Evolutionary conservation across 2,329 filamentous ascomycete species (phyloP).

Genomic region (Eutypella sp.): DNA sequence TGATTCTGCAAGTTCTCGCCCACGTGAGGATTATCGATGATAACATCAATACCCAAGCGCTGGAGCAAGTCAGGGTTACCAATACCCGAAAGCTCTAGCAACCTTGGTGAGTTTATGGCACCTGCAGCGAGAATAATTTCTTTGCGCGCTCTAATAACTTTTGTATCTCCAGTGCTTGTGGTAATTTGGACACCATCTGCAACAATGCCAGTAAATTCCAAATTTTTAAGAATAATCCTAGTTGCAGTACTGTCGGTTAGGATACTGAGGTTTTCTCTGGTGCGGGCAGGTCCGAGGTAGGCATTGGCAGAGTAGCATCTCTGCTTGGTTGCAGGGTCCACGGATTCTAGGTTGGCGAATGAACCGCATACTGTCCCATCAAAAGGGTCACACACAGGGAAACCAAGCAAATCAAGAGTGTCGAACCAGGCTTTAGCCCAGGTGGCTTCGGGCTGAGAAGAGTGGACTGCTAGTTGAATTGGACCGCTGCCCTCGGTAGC

Average conservation of each 20-base stretch:
- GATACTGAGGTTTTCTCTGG: neutral
- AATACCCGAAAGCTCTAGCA: slow-evolving; percentile 56
- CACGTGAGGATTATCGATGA: slow-evolving; percentile 38
- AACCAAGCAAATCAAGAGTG: neutral
- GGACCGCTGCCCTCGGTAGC: neutral
- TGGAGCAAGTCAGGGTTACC: slow-evolving; percentile 41
- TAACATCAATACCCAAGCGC: slow-evolving; percentile 34
- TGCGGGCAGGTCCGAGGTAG: neutral
- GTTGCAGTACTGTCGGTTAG: neutral
- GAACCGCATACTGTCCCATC: neutral
- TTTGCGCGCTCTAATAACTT: slow-evolving; percentile 1
- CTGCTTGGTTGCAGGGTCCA: neutral
- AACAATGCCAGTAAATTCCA: neutral
- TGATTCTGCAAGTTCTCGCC: slow-evolving; percentile 48
- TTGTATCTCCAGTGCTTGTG: neutral
- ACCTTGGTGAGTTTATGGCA: slow-evolving; percentile 49
- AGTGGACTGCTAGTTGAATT: neutral
- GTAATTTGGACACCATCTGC: neutral
- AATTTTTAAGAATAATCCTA: neutral
- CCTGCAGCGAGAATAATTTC: slow-evolving; percentile 58
- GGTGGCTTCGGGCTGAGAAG: neutral
- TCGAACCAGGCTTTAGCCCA: neutral
- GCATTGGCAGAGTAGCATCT: neutral
- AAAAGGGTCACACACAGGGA: neutral
- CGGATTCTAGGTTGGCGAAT: neutral